Evolutionary conservation across 768 basidiomycete genomes (phyloP), one percentile per base, ranked within the genome.

Genomic region (Tricholoma bakamatsutake): DNA sequence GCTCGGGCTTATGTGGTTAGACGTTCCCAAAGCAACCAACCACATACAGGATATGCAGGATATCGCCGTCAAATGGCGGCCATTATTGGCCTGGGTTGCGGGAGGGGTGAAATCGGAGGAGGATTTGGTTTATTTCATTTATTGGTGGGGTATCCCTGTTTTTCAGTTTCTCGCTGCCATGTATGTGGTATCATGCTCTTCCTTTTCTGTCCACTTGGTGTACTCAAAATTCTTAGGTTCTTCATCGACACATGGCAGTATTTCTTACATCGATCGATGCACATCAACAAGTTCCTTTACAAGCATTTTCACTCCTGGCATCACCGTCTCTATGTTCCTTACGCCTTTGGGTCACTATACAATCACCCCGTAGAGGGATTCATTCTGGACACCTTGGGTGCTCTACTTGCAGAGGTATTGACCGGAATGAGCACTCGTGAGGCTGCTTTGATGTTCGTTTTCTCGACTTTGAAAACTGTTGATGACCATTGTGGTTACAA

Each of bases 201-300:
- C 9, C 8, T 12, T 17, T 46, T 48, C 24, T 18, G 33, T 21
- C 24, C 12, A 13, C 15, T 27, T 40, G 12, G 40, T 35, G 53
- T 12, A 12, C 34, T 52, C 52, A 33, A 21, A 50, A 52, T 13
- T 17, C 21, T 3, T 58, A 96, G 97, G 76, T 90, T 97, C 70
- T 66, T 94, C 56, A 86, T 98, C 62, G 97, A 99, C 73, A 94
- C 94, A 31, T 98, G 93, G 93, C 95, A 99, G 69, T 99, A 98
- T 72, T 94, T 95, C 73, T 76, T 93, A 17, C 97, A 99, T 67
- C 92, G 96, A 37, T 71, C 76, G 42, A 92, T 97, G 87, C 97
- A 98, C 73, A 72, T 82, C 63, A 92, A 91, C 76, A 89, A 85
- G 61, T 98, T 82, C 71, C 78, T 98, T 31, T 99, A 96, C 75